Percentiles rank a stretch among this genome's conserved stretches.
These are phyloP conservation scores for Solanum hybrid DNA, from an alignment of 305 asterid genomes.

Conservation along the genomic window DNA sequence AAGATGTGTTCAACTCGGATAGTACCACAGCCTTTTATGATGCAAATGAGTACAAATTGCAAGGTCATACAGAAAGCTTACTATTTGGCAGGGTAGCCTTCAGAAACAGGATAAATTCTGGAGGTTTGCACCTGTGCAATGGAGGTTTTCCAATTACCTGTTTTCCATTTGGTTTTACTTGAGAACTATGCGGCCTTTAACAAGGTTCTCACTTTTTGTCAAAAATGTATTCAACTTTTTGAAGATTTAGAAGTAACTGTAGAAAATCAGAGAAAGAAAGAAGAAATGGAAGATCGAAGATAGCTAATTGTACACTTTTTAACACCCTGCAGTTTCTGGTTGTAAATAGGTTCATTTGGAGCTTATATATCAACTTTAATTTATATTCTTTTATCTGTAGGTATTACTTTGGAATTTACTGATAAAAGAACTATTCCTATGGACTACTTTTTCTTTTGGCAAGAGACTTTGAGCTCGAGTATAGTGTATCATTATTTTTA, in stretches of 20 bases:
- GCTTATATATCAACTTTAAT: neutral
- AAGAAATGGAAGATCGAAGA: neutral
- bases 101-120: constrained; percentile 44
- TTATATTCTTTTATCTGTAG: neutral
- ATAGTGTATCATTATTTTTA: neutral
- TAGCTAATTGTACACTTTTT: neutral
- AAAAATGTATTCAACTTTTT: neutral
- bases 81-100: constrained; percentile 48
- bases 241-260: neutral
- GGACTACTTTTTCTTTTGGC: neutral
- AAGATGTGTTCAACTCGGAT: constrained; percentile 20
- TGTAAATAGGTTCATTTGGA: neutral
- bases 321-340: neutral
- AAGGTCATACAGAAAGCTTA: constrained; percentile 28
- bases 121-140: constrained; percentile 51
- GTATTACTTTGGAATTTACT: neutral
- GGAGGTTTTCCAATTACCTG: constrained; percentile 31
- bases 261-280: neutral
- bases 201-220: neutral
- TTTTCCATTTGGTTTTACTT: constrained; percentile 36
- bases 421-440: neutral
- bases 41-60: constrained; percentile 35
- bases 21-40: constrained; percentile 20
- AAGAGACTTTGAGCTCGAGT: neutral
- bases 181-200: neutral